A percentile compares a stretch with the other conserved stretches of the same genome.
Evolutionary conservation across 1,139 yeast species (phyloP).

Genomic region (Yamadazyma songkhlaensis): DNA sequence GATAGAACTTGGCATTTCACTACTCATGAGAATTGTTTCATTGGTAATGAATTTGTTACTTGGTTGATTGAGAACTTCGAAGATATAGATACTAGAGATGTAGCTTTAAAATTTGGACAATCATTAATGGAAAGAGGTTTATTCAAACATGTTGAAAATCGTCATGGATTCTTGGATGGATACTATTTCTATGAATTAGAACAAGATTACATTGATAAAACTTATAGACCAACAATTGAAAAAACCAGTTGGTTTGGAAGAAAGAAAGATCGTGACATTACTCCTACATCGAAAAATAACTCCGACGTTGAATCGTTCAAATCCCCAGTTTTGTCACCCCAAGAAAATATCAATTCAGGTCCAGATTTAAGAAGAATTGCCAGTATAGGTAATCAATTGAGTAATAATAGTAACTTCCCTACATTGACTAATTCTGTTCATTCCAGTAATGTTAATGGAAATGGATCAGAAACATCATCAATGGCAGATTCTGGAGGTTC

Average conservation of each 20-base stretch:
- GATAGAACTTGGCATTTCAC: slow-evolving; percentile 94
- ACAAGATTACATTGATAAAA: slow-evolving; percentile 49
- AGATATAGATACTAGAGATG: slow-evolving; percentile 78
- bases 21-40: slow-evolving; percentile 70
- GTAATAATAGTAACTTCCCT: slow-evolving; percentile 2
- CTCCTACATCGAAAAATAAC: slow-evolving; percentile 20
- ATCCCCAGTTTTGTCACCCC: slow-evolving; percentile 24
- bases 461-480: slow-evolving; percentile 34
- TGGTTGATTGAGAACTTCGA: slow-evolving; percentile 80
- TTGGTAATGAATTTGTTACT: slow-evolving; percentile 81
- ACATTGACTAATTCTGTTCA: not conserved
- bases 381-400: slow-evolving; percentile 18
- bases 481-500: slow-evolving; percentile 27
- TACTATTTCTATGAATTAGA: slow-evolving; percentile 82
- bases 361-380: slow-evolving; percentile 24
- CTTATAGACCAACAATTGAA: slow-evolving; percentile 16
- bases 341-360: slow-evolving; percentile 12
- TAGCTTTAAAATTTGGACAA: slow-evolving; percentile 80
- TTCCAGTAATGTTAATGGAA: not conserved
- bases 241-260: slow-evolving; percentile 34
- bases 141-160: slow-evolving; percentile 74
- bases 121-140: slow-evolving; percentile 66
- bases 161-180: slow-evolving; percentile 88
- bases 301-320: slow-evolving; percentile 28
- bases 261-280: slow-evolving; percentile 19